A percentile compares a stretch with the other conserved stretches of the same genome.
phyloP scores from a whole-genome alignment of 1,284 basidiomycete genomes.

The Sporisorium scitamineum region DNA sequence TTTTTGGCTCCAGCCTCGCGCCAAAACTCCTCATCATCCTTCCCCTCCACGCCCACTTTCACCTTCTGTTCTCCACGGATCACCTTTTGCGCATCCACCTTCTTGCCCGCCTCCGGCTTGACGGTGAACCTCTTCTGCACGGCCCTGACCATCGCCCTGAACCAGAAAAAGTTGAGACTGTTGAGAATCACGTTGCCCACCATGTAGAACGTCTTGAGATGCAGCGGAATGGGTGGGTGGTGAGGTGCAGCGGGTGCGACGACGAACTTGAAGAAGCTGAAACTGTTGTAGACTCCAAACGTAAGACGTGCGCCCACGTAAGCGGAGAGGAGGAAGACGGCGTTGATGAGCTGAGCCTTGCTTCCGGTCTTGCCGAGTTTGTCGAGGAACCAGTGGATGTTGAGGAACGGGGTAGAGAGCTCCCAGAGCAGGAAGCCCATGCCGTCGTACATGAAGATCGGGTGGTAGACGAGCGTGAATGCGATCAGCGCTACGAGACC shows the following conservation, averaged over 20 bases:
- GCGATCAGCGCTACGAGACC: slow-evolving; percentile 66
- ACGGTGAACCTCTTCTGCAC: slow-evolving; percentile 67
- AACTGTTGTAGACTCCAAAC: slow-evolving; percentile 68
- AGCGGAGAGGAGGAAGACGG: slow-evolving; percentile 61
- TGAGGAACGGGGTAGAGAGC: slow-evolving; percentile 69
- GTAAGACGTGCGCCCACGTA: slow-evolving; percentile 68
- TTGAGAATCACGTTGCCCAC: slow-evolving; percentile 60
- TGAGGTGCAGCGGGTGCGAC: slow-evolving; percentile 56
- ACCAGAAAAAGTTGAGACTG: slow-evolving; percentile 70
- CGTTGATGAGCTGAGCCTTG: slow-evolving; percentile 68
- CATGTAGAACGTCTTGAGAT: slow-evolving; percentile 53
- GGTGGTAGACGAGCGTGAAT: slow-evolving; percentile 65
- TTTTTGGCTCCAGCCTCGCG: slow-evolving; percentile 49
- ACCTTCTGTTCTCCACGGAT: slow-evolving; percentile 52
- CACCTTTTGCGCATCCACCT: slow-evolving; percentile 49
- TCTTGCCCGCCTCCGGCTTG: slow-evolving; percentile 22
- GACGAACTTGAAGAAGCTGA: slow-evolving; percentile 60
- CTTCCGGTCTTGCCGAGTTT: slow-evolving; percentile 69
- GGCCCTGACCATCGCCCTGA: slow-evolving; percentile 68
- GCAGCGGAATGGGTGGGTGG: slow-evolving; percentile 31
- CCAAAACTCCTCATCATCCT: slow-evolving; percentile 55
- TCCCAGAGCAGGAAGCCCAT: slow-evolving; percentile 69
- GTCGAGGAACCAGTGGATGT: slow-evolving; percentile 71
- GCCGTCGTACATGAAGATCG: slow-evolving; percentile 70
- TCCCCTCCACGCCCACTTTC: slow-evolving; percentile 48